phyloP scores from a whole-genome alignment of 495 filamentous ascomycete genomes.

The Lepidopterella palustris region DNA sequence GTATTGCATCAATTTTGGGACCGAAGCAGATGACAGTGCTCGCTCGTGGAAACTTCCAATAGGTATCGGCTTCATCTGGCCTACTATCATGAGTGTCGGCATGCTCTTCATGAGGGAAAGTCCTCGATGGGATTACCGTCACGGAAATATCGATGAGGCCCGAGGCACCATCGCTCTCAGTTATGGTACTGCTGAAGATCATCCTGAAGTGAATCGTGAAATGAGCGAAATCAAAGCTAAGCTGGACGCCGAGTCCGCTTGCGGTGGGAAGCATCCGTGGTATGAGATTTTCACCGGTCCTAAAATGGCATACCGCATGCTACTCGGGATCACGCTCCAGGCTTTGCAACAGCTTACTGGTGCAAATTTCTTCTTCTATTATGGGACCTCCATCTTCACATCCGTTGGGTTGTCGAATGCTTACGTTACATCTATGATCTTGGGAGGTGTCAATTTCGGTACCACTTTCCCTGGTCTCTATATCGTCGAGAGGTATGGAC shows the following conservation, averaged over 20 bases:
- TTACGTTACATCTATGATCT: conserved; percentile 68
- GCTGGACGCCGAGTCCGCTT: conserved; percentile 9
- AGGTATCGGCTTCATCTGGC: conserved; percentile 12
- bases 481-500: conserved; percentile 64
- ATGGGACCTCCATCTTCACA: conserved; percentile 65
- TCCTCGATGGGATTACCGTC: conserved; percentile 12
- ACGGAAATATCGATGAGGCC: neutral
- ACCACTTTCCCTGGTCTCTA: conserved; percentile 69
- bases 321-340: conserved; percentile 19
- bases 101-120: conserved; percentile 14
- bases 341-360: conserved; percentile 19
- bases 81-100: conserved; percentile 8
- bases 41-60: conserved; percentile 6
- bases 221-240: conserved; percentile 8
- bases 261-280: conserved; percentile 10
- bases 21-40: neutral
- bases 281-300: conserved; percentile 25
- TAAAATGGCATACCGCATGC: conserved; percentile 14
- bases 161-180: neutral
- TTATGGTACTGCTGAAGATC: conserved; percentile 1
- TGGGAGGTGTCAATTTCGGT: conserved; percentile 66
- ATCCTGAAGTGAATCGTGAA: neutral
- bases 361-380: conserved; percentile 31
- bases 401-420: conserved; percentile 61
- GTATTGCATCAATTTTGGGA: conserved; percentile 62